A percentile compares a stretch with the other conserved stretches of the same genome.
phyloP scores from a whole-genome alignment of 139 green algal species.

The Chlamydomonas asymmetrica region DNA sequence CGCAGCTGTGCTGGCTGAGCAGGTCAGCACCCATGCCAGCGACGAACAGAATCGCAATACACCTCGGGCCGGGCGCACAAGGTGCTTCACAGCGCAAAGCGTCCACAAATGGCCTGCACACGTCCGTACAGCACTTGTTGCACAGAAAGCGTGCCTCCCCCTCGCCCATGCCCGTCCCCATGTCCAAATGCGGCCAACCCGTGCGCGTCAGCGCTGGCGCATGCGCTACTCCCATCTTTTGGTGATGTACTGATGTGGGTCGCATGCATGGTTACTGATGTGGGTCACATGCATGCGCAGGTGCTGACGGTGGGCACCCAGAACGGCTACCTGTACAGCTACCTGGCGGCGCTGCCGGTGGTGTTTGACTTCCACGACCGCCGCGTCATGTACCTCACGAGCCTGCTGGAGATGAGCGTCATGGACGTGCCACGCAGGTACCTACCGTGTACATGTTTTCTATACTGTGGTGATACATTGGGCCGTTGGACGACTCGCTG shows the following conservation, averaged over 20 bases:
- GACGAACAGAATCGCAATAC: too few relatives aligned
- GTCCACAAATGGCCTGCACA: too few relatives aligned
- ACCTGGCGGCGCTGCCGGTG: conserved; percentile 65
- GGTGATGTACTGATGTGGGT: not conserved
- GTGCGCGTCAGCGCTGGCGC: not conserved
- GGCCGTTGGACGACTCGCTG: too few relatives aligned
- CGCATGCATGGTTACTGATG: not conserved
- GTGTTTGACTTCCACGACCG: conserved; percentile 53
- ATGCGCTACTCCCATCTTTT: not conserved
- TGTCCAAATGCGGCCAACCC: not conserved
- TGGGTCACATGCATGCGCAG: not conserved
- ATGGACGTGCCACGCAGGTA: conserved; percentile 44
- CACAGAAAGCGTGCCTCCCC: too few relatives aligned
- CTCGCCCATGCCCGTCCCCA: too few relatives aligned
- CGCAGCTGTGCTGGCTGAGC: too few relatives aligned
- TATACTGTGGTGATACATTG: too few relatives aligned
- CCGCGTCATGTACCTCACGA: conserved; percentile 62
- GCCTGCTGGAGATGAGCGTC: conserved; percentile 68
- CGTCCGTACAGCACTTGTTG: too few relatives aligned
- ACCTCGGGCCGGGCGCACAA: too few relatives aligned
- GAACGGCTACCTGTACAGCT: conserved; percentile 54
- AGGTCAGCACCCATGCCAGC: too few relatives aligned
- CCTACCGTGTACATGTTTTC: conserved; percentile 6
- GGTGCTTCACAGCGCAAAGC: too few relatives aligned
- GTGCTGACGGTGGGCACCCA: conserved; percentile 65